A percentile compares a stretch with the other conserved stretches of the same genome.
These are phyloP conservation scores for Stagonosporopsis chrysanthemi DNA, from an alignment of 2,329 filamentous ascomycete species.

Conservation along the genomic window DNA sequence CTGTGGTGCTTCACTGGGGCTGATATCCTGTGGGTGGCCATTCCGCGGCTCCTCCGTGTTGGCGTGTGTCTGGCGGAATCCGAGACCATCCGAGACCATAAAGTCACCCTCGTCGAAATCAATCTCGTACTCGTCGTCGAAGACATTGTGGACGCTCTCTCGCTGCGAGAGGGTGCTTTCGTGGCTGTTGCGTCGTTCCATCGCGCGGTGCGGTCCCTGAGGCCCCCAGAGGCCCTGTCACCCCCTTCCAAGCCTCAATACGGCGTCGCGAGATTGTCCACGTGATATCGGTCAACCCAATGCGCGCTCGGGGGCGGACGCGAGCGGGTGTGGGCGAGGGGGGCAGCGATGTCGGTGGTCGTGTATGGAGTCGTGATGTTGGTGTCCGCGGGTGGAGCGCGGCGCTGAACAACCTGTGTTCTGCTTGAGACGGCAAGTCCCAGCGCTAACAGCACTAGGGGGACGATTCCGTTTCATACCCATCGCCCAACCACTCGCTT, in stretches of 20 bases:
- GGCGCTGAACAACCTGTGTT: constrained; percentile 22
- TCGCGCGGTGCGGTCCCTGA: constrained; percentile 44
- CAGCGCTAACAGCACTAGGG: constrained; percentile 15
- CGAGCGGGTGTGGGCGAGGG: constrained; percentile 24
- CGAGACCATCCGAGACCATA: constrained; percentile 54
- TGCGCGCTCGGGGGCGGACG: constrained; percentile 24
- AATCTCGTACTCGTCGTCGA: constrained; percentile 58
- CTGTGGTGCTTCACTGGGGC: constrained; percentile 33
- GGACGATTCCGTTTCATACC: constrained; percentile 36
- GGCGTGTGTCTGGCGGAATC: constrained; percentile 52
- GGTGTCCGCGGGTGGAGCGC: constrained; percentile 13
- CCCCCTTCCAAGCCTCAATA: constrained; percentile 35
- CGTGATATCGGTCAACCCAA: constrained; percentile 17
- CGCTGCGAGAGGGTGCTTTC: constrained; percentile 40
- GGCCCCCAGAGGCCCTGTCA: constrained; percentile 38
- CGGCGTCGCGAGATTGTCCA: constrained; percentile 24
- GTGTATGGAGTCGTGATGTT: constrained; percentile 37
- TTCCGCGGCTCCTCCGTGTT: constrained; percentile 29
- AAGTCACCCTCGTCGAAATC: constrained; percentile 52
- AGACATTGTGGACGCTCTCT: constrained; percentile 52
- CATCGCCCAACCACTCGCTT: constrained; percentile 4
- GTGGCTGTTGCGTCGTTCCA: constrained; percentile 49
- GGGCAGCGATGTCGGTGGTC: constrained; percentile 29
- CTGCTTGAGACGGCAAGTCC: constrained; percentile 32
- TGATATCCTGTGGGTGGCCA: constrained; percentile 28